Base-by-base conservation (phyloP, 2,329 filamentous ascomycete species). In the Dactylellina cionopaga region DNA sequence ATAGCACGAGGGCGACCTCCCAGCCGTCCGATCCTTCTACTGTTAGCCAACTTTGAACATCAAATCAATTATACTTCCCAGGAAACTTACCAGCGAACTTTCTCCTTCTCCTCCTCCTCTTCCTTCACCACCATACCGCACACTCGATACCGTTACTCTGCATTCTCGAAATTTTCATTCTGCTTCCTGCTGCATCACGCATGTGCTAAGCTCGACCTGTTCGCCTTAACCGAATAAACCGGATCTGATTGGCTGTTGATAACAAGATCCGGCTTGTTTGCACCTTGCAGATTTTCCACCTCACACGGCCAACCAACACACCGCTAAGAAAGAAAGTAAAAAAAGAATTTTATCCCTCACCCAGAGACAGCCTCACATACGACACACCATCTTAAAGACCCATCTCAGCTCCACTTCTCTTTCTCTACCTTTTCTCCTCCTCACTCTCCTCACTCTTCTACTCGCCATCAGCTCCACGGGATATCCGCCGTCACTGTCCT, bases 281-380 rank as follows among this genome's bases (percentile, higher is more conserved):
- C 22, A 54, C 44, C 13, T 46, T 35, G 15, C 64, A 54, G 55
- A 59, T 58, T 52, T 47, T 51, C 49, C 39, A 39, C 17, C 22
- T 52, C 49, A 58, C 41, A 24, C 58, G 27, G 13, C 24, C 22
- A 10, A 29, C 19, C 44, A 9, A n/a, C 22, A 24, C 41, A 24
- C 41, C 9, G 7, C 35, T 31, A 27, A 25, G n/a, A 22, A 44
- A 52, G 54, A 52, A 51, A n/a, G n/a, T 13, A 29, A 43, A 70
- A 71, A 71, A 71, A 71, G 59, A 46, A 24, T 71, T 71, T 71
- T 71, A 71, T 71, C 66, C 66, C 66, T 71, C 66, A 63, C 39
- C 39, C 56, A 60, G 29, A 17, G 41, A 49, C 46, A 60, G 44
- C 29, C n/a, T n/a, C 51, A 39, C 44, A 41, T 35, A 63, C 37